Percentiles rank a stretch among this genome's conserved stretches.
Conservation (phyloP, 75 land plant species). For the Pinus albicaulis region DNA sequence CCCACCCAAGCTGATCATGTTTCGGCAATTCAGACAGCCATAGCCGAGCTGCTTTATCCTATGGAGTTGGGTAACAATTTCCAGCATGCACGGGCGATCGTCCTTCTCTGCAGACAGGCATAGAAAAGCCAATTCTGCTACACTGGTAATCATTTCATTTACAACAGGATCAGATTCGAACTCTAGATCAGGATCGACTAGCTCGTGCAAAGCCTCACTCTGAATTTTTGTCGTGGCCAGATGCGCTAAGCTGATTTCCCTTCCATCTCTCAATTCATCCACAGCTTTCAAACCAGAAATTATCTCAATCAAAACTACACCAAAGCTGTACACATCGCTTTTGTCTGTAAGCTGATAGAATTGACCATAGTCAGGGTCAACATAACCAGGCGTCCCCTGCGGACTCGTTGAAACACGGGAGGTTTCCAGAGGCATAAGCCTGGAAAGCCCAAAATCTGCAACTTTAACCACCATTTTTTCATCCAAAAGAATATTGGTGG, state of each 20-base stretch:
- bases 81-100: conserved; percentile 3
- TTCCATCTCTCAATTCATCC: neutral
- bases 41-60: conserved; percentile 1
- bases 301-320: conserved; percentile 30
- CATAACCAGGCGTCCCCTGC: conserved; percentile 32
- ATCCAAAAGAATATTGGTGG: conserved; percentile 41
- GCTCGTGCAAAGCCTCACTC: no score
- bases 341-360: conserved; percentile 30
- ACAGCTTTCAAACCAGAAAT: conserved; percentile 19
- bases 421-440: neutral
- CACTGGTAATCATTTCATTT: no score
- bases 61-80: neutral
- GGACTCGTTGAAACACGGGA: conserved; percentile 22
- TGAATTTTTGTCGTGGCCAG: no score
- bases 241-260: no score
- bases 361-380: conserved; percentile 24
- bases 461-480: conserved; percentile 16
- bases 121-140: no score
- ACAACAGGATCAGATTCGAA: no score
- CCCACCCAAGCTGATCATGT: neutral
- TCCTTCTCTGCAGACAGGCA: neutral
- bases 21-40: neutral
- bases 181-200: no score
- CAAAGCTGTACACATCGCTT: conserved; percentile 34
- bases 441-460: conserved; percentile 32